Conservation (phyloP, 2,329 filamentous ascomycete species). For the Penicillium sp. region DNA sequence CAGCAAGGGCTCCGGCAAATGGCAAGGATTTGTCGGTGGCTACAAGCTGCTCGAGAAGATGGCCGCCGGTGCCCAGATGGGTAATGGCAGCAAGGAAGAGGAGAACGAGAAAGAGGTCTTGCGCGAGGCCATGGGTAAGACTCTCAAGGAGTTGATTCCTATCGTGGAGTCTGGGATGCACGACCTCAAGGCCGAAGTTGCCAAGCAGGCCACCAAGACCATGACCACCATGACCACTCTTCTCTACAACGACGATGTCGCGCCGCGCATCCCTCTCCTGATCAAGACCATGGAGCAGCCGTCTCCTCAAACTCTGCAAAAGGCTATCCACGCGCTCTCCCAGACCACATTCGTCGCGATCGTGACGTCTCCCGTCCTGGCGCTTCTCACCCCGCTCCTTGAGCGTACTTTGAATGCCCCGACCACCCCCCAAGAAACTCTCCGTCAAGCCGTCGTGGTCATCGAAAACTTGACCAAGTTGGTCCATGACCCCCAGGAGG, state of each 20-base stretch:
- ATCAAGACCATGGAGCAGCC: slow-evolving; percentile 95
- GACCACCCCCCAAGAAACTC: slow-evolving; percentile 82
- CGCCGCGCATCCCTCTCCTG: slow-evolving; percentile 81
- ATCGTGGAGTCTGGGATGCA: slow-evolving; percentile 92
- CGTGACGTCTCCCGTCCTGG: slow-evolving; percentile 91
- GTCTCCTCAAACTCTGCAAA: slow-evolving; percentile 78
- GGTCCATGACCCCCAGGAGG: slow-evolving; percentile 92
- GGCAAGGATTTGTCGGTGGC: slow-evolving; percentile 90
- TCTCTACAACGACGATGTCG: slow-evolving; percentile 93
- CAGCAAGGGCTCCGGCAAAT: slow-evolving; percentile 80
- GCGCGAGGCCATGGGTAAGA: slow-evolving; percentile 77
- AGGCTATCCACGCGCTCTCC: slow-evolving; percentile 92
- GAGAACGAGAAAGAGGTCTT: slow-evolving; percentile 83
- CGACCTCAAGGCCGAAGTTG: slow-evolving; percentile 79
- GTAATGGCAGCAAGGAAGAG: slow-evolving; percentile 75
- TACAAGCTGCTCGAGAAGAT: slow-evolving; percentile 81
- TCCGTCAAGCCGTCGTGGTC: slow-evolving; percentile 92
- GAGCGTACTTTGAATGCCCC: slow-evolving; percentile 92
- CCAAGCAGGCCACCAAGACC: slow-evolving; percentile 81
- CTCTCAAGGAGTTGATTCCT: slow-evolving; percentile 77
- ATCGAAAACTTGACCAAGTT: slow-evolving; percentile 97
- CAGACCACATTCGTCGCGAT: slow-evolving; percentile 98
- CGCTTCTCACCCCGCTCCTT: slow-evolving; percentile 86
- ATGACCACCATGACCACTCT: slow-evolving; percentile 88
- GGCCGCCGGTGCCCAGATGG: slow-evolving; percentile 89